Evolutionary conservation across 805 yeast species (phyloP).

Genomic region (Ogataea neopini): DNA sequence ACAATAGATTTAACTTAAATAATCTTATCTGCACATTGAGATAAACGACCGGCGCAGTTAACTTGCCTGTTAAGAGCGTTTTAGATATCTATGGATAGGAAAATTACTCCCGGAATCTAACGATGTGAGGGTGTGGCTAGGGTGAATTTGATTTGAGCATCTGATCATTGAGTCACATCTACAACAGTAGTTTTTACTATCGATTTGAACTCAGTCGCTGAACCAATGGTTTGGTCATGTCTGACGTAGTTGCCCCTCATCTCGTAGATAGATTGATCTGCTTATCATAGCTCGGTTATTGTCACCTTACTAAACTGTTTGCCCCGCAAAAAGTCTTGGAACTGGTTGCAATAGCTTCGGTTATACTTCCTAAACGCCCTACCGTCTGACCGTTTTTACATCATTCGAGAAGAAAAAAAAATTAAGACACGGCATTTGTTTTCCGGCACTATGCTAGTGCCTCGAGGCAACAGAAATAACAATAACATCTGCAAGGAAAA

Average conservation of each 20-base stretch:
- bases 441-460: background rate
- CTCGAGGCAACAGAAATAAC: slow-evolving; percentile 5
- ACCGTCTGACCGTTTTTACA: background rate
- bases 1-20: background rate
- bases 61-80: background rate
- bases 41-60: background rate
- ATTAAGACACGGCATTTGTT: slow-evolving; percentile 4
- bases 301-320: background rate
- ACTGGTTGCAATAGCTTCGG: background rate
- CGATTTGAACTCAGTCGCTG: too few species aligned
- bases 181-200: too few species aligned
- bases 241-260: background rate
- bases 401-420: background rate
- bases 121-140: too few species aligned
- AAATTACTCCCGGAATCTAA: too few species aligned
- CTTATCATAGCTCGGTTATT: background rate
- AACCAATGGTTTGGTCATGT: too few species aligned
- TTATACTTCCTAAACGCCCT: background rate
- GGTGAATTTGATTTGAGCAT: too few species aligned
- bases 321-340: background rate
- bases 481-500: background rate
- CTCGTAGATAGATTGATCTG: background rate
- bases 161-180: too few species aligned
- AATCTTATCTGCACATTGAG: slow-evolving; percentile 1
- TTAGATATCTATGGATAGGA: background rate